Evolutionary conservation across 1,139 yeast genomes (phyloP), one percentile per base, ranked within the genome.

Genomic region (Pichia norvegensis): DNA sequence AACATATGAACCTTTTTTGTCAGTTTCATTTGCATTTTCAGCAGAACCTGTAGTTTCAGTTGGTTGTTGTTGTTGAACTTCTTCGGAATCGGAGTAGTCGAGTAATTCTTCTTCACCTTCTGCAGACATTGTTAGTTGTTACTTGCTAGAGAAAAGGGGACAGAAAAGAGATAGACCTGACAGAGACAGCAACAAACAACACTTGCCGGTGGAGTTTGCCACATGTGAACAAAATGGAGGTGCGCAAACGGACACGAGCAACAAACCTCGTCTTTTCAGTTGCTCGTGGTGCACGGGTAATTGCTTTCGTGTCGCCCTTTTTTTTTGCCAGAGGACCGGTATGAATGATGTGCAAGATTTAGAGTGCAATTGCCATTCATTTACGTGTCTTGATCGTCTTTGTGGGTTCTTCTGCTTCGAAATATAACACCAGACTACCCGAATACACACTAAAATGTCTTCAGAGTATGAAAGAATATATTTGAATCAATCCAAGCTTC

Each of bases 91-190:
- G 67, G 97, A 88, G 79, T 92, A 90, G 69, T 90, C 97, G 72
- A 92, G 82, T 67, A 90, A 80, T 77, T 92, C 98, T 85, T 90
- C 97, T 84, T 90, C 97, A 64, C 95, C 95, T 79, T 86, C 95
- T 84, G 85, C 83, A 45, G 94, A 79, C 85, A 79, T 79, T 13
- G 36, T 14, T 33, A 4, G n/a, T 27, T 16, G 40, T 20, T 38
- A 29, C 14, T 8, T 23, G 14, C 20, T 16, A 16, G 10, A 23
- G 25, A 8, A 20, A 13, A 16, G 19, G 29, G 7, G 29, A 25
- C 29, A 25, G 29, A 25, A 25, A 25, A n/a, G 25, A 23, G 25
- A 23, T 23, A 23, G 8, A 23, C n/a, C n/a, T n/a, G n/a, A n/a
- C n/a, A n/a, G n/a, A n/a, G n/a, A n/a, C n/a, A n/a, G n/a, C n/a